These are phyloP conservation scores for Umbelopsis isabellina DNA, from an alignment of 192 early-diverging fungal species.

Conservation along the genomic window DNA sequence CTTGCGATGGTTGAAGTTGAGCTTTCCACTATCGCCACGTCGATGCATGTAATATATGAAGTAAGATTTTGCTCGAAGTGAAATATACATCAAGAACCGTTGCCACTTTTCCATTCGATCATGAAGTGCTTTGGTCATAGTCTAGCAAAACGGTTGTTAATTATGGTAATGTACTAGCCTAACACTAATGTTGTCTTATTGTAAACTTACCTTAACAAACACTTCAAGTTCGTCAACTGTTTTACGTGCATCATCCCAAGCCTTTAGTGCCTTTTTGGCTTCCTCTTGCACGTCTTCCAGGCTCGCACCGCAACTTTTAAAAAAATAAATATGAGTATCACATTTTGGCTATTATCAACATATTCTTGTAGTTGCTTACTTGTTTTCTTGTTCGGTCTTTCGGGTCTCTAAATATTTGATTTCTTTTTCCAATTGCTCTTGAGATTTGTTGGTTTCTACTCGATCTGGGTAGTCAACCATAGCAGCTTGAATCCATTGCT, in stretches of 20 bases:
- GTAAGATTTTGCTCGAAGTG: conserved; percentile 69
- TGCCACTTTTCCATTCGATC: conserved; percentile 66
- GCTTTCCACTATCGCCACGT: conserved; percentile 82
- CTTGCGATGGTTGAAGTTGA: conserved; percentile 75
- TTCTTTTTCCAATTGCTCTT: conserved; percentile 59
- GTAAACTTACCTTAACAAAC: conserved; percentile 48
- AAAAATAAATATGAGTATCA: not conserved
- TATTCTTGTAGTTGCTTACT: conserved; percentile 10
- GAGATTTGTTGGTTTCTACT: conserved; percentile 53
- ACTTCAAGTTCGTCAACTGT: conserved; percentile 52
- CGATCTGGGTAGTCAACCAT: conserved; percentile 62
- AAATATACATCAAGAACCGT: conserved; percentile 74
- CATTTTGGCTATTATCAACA: too few relatives aligned
- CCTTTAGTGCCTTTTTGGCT: conserved; percentile 46
- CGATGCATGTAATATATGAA: conserved; percentile 76
- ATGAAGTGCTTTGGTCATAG: conserved; percentile 58
- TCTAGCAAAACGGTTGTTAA: conserved; percentile 21
- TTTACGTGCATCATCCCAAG: conserved; percentile 58
- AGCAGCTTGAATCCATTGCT: conserved; percentile 56
- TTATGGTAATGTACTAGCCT: not conserved
- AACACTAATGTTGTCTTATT: not conserved
- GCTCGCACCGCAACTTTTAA: conserved; percentile 54
- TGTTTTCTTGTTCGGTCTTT: conserved; percentile 58
- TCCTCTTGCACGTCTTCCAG: conserved; percentile 66
- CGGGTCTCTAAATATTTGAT: conserved; percentile 55